phyloP scores from a whole-genome alignment of 306 rosid species.

The Vigna trinervia region DNA sequence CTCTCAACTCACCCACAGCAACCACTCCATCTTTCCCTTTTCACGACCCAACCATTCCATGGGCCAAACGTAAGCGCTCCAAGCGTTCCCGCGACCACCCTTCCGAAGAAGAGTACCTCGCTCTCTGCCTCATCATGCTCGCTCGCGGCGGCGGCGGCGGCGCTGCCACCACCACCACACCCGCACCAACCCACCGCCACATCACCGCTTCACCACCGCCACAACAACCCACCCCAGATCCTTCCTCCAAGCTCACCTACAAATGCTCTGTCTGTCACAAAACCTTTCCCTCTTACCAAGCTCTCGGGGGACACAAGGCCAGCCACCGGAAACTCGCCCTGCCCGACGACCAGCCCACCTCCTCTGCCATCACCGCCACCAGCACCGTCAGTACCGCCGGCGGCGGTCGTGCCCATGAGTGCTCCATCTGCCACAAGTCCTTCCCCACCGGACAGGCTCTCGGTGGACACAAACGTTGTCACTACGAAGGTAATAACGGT shows the following conservation, averaged over 20 bases:
- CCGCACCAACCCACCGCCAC: not conserved
- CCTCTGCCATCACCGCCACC: slow-evolving; percentile 48
- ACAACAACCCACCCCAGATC: slow-evolving; percentile 6
- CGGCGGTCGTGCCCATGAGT: slow-evolving; percentile 70
- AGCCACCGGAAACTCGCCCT: slow-evolving; percentile 75
- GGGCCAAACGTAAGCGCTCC: slow-evolving; percentile 90
- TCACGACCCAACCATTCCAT: slow-evolving; percentile 59
- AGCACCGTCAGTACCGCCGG: slow-evolving; percentile 46
- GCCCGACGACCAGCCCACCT: slow-evolving; percentile 58
- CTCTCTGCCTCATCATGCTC: slow-evolving; percentile 96
- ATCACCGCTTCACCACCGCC: not conserved
- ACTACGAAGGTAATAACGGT: slow-evolving; percentile 71
- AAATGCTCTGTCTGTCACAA: slow-evolving; percentile 88
- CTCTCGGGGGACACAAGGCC: slow-evolving; percentile 96
- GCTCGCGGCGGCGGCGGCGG: slow-evolving; percentile 77
- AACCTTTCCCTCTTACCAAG: slow-evolving; percentile 84
- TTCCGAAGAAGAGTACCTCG: slow-evolving; percentile 89
- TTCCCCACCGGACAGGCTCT: slow-evolving; percentile 96
- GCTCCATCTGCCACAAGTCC: slow-evolving; percentile 87
- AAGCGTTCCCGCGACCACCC: slow-evolving; percentile 71
- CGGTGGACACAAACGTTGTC: slow-evolving; percentile 98
- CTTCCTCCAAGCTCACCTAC: slow-evolving; percentile 47
- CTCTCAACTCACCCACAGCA: slow-evolving; percentile 78
- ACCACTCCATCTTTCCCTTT: slow-evolving; percentile 58
- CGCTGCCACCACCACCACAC: not conserved